These are phyloP conservation scores for Stemphylium vesicarium DNA, from an alignment of 2,329 filamentous ascomycete species.

Conservation along the genomic window DNA sequence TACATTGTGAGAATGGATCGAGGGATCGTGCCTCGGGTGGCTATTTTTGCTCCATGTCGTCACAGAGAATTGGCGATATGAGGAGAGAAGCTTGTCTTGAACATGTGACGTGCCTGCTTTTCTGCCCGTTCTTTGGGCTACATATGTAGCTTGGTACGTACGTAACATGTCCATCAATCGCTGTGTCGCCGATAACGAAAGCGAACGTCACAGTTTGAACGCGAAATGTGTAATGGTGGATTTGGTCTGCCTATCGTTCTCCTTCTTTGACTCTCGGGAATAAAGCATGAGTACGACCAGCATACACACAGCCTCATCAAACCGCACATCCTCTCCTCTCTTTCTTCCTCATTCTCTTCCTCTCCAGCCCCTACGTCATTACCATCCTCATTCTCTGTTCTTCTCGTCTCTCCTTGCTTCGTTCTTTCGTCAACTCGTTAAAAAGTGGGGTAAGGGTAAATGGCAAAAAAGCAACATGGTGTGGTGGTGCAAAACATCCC, in stretches of 20 bases:
- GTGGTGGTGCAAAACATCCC: constrained; percentile 1
- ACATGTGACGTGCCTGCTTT: not conserved
- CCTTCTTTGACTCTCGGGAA: not conserved
- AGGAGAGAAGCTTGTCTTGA: not conserved
- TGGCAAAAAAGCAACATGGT: not conserved
- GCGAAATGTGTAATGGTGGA: too few relatives aligned
- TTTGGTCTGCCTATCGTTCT: too few relatives aligned
- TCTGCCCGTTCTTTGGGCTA: too few relatives aligned
- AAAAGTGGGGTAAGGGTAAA: not conserved
- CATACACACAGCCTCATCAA: not conserved
- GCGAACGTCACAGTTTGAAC: too few relatives aligned
- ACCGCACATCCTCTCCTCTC: not conserved
- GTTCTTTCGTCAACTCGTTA: constrained; percentile 1
- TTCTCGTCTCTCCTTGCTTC: not conserved
- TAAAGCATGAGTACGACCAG: not conserved
- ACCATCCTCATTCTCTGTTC: not conserved
- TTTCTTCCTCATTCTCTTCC: not conserved
- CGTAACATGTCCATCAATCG: too few relatives aligned
- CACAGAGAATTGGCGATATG: not conserved
- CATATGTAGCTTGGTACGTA: too few relatives aligned
- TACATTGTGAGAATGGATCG: too few relatives aligned
- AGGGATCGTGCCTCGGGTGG: too few relatives aligned
- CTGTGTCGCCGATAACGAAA: too few relatives aligned
- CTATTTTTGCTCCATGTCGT: too few relatives aligned
- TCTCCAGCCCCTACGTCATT: not conserved